Evolutionary conservation across 345 rosid species (phyloP), one percentile per base, ranked within the genome.

Genomic region (Gynandropsis gynandra): DNA sequence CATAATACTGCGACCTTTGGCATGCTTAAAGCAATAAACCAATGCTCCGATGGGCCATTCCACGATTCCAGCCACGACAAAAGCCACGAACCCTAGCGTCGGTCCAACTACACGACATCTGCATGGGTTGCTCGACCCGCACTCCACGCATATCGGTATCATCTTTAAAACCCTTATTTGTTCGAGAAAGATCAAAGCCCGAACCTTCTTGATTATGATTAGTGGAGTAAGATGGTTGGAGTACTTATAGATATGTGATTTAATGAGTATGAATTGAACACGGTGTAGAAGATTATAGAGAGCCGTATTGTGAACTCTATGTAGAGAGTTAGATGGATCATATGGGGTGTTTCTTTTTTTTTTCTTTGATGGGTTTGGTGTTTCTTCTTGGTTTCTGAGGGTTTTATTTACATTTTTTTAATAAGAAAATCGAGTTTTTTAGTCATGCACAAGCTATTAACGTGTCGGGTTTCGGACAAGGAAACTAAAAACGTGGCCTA

Each of bases 31-130:
- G 64, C 76, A 64, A 64, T 73, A 89, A 50, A 85, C 92, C 50
- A 89, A 65, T 10, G 92, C 92, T 24, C 97, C 97, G 6, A 82
- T 40, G 7, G 97, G 97, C 97, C 97, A 85, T 50, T 89, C 97
- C 15, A 89, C 83, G 10, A 76, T 42, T 18, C 70, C 95, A 1
- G 87, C 78, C 1, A 56, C 95, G 8, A 61, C 87, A 16, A 79
- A 85, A 50, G 92, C 95, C 78, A 84, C 56, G 51, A 88, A 75
- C 46, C 88, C 97, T 4, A 82, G 52, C 9, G 92, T 85, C 11
- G 95, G 97, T 15, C 95, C 92, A 0, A 85, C 78, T 61, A 88
- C 85, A 76, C 84, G 85, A 77, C 92, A 89, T 53, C 92, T 69
- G 75, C 89, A 85, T 0, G 89, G 92, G 74, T 89, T 89, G 54